phyloP scores from a whole-genome alignment of 208 protist species.

The Trypanosoma brucei region DNA sequence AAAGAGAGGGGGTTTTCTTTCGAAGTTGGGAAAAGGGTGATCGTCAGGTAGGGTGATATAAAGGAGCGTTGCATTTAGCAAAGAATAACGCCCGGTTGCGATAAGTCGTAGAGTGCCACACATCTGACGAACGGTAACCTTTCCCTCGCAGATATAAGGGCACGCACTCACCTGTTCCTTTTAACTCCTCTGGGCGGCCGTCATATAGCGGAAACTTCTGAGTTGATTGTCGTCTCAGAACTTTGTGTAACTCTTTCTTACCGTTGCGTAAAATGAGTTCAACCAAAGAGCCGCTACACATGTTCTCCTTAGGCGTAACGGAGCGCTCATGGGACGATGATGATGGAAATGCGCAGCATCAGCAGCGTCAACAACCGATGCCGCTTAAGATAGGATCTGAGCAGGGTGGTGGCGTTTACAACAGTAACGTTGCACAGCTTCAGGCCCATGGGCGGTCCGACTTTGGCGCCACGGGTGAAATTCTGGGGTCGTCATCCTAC shows the following conservation, averaged over 20 bases:
- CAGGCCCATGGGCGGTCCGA: background rate
- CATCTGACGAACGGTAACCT: no score
- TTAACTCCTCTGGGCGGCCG: background rate
- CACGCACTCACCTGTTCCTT: no score
- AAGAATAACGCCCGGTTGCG: no score
- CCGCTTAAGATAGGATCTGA: background rate
- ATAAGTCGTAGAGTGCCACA: no score
- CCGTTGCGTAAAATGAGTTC: background rate
- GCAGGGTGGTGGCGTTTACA: background rate
- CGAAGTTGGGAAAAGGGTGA: no score
- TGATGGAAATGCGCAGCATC: conserved; percentile 1
- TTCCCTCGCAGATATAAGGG: no score
- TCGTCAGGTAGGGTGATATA: no score
- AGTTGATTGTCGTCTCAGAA: background rate
- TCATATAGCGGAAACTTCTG: conserved; percentile 2
- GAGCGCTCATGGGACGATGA: conserved; percentile 23
- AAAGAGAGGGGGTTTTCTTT: no score
- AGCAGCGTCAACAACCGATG: background rate
- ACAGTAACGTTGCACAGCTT: background rate
- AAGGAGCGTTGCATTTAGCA: no score
- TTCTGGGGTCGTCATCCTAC: background rate
- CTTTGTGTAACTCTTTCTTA: background rate
- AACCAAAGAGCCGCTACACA: background rate
- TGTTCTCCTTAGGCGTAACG: conserved; percentile 17
- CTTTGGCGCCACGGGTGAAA: background rate